Base-by-base conservation (phyloP, 1,139 yeast genomes). In the Taiozyma sp. region DNA sequence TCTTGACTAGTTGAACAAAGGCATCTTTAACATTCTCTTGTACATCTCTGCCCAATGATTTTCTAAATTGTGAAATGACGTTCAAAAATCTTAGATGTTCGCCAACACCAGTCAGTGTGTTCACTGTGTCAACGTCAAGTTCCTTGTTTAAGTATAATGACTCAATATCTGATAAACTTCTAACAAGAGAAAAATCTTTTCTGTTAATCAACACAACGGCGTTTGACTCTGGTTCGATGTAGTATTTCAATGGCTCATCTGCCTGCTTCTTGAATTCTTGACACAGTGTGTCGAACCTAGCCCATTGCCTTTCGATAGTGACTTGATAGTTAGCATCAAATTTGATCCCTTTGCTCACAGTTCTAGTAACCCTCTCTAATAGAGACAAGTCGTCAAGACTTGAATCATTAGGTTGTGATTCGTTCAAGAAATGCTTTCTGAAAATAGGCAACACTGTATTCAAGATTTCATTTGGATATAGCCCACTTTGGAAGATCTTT, bases 231-330 rank as follows among this genome's bases (percentile, higher is more conserved):
- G 61, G 59, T 19, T 59, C 62, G 16, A 57, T 51, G 22, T 67
- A 69, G 16, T 80, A 55, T 2, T 76, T 68, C 28, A 81, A 64
- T 1, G 84, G 75, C 61, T 87, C 93, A 53, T 76, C 76, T 41
- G 81, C 73, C 48, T 76, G 75, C 49, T 78, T 82, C 54, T 76
- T 78, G 51, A 87, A 74, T 60, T 89, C 96, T 52, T 79, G 82
- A 63, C 92, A 84, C 38, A 86, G 69, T 4, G 84, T 73, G 52
- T 79, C 80, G 51, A 87, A 76, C 55, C 81, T 78, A 47, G 74
- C 69, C 90, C 92, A 85, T 54, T 77, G 78, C 41, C 64, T 66
- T 39, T 66, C 65, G 24, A 74, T 50, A 23, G 66, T 66, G 1
- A 60, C 50, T 30, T 63, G 63, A 52, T 67, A 66, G 13, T 63